phyloP scores from a whole-genome alignment of 192 early-diverging fungal species.

The Coemansia sp. region DNA sequence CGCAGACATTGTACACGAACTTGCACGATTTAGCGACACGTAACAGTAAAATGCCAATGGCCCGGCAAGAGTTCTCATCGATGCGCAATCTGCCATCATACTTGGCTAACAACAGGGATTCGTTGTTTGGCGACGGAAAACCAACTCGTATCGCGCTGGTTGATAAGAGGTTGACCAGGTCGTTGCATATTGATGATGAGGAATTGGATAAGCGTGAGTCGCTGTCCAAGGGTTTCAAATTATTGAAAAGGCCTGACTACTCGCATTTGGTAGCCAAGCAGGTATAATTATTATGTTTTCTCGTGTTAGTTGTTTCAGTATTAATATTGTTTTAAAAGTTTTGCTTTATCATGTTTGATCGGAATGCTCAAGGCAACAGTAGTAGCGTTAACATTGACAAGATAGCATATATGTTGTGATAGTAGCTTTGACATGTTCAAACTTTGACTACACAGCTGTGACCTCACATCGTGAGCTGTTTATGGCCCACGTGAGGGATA shows the following conservation, averaged over 20 bases:
- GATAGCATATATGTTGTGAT: too few species aligned
- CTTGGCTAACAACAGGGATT: not conserved
- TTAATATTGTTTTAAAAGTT: not conserved
- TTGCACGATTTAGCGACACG: constrained; percentile 46
- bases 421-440: too few species aligned
- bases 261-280: constrained; percentile 12
- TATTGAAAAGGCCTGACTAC: constrained; percentile 35
- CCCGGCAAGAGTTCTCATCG: constrained; percentile 4
- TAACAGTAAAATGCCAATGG: constrained; percentile 33
- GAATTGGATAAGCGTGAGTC: constrained; percentile 20
- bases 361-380: too few species aligned
- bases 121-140: not conserved
- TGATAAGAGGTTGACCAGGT: constrained; percentile 20
- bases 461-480: too few species aligned
- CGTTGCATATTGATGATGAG: constrained; percentile 20
- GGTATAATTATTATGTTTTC: not conserved
- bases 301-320: not conserved
- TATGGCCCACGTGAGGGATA: too few species aligned
- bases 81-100: constrained; percentile 23
- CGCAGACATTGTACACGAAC: constrained; percentile 18
- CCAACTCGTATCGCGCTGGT: not conserved
- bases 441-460: too few species aligned
- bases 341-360: not conserved
- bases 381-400: too few species aligned
- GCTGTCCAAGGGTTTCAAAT: constrained; percentile 10